Evolutionary conservation across 1,139 yeast genomes (phyloP), one percentile per base, ranked within the genome.

Genomic region (Diutina rugosa): DNA sequence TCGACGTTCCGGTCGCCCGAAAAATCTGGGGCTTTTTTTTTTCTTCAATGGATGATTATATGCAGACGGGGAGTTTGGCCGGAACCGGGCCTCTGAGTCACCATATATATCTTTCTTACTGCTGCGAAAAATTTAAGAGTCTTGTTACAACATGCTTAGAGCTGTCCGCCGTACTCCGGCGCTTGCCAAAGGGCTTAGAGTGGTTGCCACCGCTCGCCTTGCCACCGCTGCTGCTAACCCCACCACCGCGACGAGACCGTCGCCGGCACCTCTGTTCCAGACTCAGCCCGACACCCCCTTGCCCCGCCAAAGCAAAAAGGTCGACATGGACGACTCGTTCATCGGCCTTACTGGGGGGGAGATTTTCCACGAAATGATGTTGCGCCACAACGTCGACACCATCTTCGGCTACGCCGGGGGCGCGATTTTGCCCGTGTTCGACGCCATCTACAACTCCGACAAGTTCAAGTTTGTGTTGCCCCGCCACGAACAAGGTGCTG

Each of bases 401-500:
- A 82, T 90, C 56, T 91, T 90, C 70, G 97, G 97, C 54, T 90
- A 88, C 73, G 96, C 98, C 56, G 98, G 99, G 66, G 99, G 99
- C 69, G 99, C 99, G 63, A 93, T 93, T 68, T 80, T 93, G 65
- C 98, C 99, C 29, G 99, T 93, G 41, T 93, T 87, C 68, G 99
- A 93, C 69, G 99, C 98, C 63, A 93, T 93, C 65, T 88, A 87
- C 77, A 87, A 91, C 74, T 88, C 97, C 16, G 85, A 87, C 58
- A 82, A 87, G 66, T 91, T 93, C 78, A 84, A 85, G 63, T 93
- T 93, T 69, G 89, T 93, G 58, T 77, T 93, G 64, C 99, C 99
- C 56, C 83, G 96, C 67, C 99, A 93, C 69, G 99, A 93, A 72
- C 99, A 93, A 74, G 99, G 99, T 71, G 99, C 99, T 28, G 99